A percentile compares a stretch with the other conserved stretches of the same genome.
phyloP scores from a whole-genome alignment of 768 basidiomycete species.

The Lactarius pseudohatsudake region DNA sequence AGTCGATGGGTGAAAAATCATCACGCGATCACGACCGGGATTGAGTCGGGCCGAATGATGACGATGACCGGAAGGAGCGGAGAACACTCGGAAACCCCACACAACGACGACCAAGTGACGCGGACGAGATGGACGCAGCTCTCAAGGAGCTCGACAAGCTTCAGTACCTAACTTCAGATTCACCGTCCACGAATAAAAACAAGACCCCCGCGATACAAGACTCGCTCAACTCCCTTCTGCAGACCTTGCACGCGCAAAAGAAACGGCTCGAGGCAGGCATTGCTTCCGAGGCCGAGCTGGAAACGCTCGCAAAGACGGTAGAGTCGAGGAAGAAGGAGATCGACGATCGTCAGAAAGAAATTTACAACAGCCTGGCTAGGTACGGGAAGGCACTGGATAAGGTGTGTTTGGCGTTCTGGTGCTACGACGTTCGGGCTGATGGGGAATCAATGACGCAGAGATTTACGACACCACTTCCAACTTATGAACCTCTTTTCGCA shows the following conservation, averaged over 20 bases:
- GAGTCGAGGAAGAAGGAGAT: constrained; percentile 79
- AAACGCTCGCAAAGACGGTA: constrained; percentile 53
- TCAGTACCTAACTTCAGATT: constrained; percentile 54
- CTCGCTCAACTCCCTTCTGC: constrained; percentile 64
- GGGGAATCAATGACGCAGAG: constrained; percentile 39
- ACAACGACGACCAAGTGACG: not conserved
- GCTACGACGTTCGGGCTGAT: constrained; percentile 19
- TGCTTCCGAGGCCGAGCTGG: constrained; percentile 49
- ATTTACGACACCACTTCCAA: constrained; percentile 56
- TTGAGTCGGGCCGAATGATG: not conserved
- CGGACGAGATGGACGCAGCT: constrained; percentile 60
- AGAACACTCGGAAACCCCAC: not conserved
- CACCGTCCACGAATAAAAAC: constrained; percentile 43
- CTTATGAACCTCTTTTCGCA: constrained; percentile 65
- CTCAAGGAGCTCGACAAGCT: constrained; percentile 80
- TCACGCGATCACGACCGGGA: not conserved
- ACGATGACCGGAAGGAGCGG: not conserved
- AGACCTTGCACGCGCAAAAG: constrained; percentile 56
- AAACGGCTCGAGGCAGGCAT: constrained; percentile 49
- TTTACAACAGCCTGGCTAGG: constrained; percentile 72
- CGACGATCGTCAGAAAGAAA: constrained; percentile 86
- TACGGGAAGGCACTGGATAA: constrained; percentile 91
- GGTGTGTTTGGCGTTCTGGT: constrained; percentile 44
- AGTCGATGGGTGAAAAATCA: not conserved
- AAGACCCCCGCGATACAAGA: constrained; percentile 55